Conservation (phyloP, 805 yeast genomes). For the Candida caryicola region DNA sequence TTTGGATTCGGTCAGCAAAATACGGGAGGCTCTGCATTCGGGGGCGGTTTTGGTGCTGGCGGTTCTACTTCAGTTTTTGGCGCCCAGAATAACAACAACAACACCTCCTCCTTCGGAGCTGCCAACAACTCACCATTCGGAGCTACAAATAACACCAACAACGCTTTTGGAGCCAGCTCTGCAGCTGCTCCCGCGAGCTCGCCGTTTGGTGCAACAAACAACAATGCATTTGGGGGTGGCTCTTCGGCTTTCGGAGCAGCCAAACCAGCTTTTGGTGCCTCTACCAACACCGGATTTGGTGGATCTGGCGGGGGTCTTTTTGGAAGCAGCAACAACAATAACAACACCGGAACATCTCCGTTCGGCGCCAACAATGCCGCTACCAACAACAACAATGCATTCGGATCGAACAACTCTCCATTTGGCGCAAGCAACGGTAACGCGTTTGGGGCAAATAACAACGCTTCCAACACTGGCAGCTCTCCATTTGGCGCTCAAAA, state of each 20-base stretch:
- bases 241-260: conserved; percentile 24
- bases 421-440: conserved; percentile 15
- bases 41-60: conserved; percentile 1
- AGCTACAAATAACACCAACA: conserved; percentile 22
- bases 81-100: conserved; percentile 14
- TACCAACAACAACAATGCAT: conserved; percentile 8
- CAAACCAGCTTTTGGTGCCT: conserved; percentile 14
- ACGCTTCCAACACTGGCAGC: conserved; percentile 10
- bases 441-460: conserved; percentile 23
- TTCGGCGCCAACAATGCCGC: conserved; percentile 18
- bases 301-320: conserved; percentile 31
- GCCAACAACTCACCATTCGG: conserved; percentile 32
- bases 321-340: conserved; percentile 32
- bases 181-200: too few relatives aligned
- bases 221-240: conserved; percentile 11
- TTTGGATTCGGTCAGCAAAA: conserved; percentile 12
- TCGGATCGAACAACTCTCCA: conserved; percentile 6
- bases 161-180: conserved; percentile 21
- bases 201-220: conserved; percentile 26
- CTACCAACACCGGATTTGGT: conserved; percentile 11
- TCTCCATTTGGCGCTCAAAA: conserved; percentile 13
- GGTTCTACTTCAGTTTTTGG: conserved; percentile 19
- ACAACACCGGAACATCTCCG: conserved; percentile 12
- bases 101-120: conserved; percentile 42
- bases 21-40: neutral